phyloP scores from a whole-genome alignment of 2,329 filamentous ascomycete species.

The Cordyceps cicadae region DNA sequence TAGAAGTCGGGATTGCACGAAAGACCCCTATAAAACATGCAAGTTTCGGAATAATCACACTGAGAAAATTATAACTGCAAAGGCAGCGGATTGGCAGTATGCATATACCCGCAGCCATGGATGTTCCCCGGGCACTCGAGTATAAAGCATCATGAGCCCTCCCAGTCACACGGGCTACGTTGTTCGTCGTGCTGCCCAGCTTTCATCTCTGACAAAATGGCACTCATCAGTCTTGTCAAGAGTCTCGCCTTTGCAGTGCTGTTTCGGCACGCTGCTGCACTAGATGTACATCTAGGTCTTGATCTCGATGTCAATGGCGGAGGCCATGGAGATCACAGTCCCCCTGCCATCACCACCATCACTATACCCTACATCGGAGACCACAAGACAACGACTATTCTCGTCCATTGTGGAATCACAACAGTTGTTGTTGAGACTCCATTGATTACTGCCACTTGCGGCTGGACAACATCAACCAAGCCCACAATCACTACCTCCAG shows the following conservation, averaged over 20 bases:
- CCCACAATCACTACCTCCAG: not conserved
- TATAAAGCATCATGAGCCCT: not conserved
- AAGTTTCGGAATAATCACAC: not conserved
- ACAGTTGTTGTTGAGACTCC: conserved; percentile 3
- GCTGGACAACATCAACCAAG: not conserved
- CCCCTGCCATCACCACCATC: not conserved
- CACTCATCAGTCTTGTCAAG: not conserved
- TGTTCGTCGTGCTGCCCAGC: not conserved
- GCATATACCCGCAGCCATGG: not conserved
- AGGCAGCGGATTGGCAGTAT: not conserved
- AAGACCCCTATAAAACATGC: not conserved
- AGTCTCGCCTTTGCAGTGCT: not conserved
- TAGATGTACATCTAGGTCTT: not conserved
- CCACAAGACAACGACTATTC: not conserved
- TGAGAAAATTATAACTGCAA: not conserved
- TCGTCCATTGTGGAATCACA: not conserved
- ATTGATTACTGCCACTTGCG: not conserved
- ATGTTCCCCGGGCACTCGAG: not conserved
- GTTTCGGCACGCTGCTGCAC: not conserved
- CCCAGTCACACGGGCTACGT: no score
- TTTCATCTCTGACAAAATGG: not conserved
- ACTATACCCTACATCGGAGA: conserved; percentile 3
- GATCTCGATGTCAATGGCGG: not conserved
- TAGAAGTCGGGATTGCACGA: not conserved
- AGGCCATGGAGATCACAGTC: not conserved